These are phyloP conservation scores for Stachybotrys chlorohalonatus DNA, from an alignment of 2,329 filamentous ascomycete genomes.

Conservation along the genomic window DNA sequence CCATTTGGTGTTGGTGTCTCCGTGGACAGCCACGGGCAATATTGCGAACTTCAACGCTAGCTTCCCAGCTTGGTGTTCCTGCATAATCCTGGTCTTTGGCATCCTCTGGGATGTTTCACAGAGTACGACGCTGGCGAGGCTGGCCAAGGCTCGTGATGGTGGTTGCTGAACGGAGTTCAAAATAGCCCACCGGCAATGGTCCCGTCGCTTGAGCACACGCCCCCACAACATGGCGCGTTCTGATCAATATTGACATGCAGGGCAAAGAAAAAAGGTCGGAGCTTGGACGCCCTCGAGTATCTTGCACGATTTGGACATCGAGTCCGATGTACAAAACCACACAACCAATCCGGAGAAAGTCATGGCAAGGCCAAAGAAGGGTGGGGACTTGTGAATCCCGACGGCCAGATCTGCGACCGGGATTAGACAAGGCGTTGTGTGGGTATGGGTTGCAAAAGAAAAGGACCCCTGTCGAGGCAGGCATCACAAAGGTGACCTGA, in stretches of 20 bases:
- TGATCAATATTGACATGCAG: not conserved
- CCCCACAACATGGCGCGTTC: not conserved
- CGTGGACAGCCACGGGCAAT: not conserved
- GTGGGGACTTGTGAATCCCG: not conserved
- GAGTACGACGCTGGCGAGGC: not conserved
- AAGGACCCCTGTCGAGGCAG: not conserved
- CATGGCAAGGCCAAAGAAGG: not conserved
- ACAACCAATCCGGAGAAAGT: no score
- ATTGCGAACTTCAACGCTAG: conserved; percentile 1
- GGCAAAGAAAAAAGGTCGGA: not conserved
- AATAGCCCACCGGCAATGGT: not conserved
- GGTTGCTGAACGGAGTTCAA: not conserved
- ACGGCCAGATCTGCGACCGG: not conserved
- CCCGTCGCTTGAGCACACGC: not conserved
- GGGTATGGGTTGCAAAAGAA: not conserved
- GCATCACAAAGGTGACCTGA: not conserved
- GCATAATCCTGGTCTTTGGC: not conserved
- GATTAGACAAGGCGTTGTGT: not conserved
- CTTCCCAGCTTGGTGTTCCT: not conserved
- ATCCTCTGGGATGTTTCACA: not conserved
- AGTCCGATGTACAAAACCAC: no score
- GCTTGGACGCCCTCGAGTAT: not conserved
- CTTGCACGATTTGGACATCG: no score
- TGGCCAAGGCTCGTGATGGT: not conserved
- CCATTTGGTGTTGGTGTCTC: not conserved